Percentiles rank a stretch among this genome's conserved stretches.
phyloP scores from a whole-genome alignment of 805 yeast genomes.

The Metschnikowia gruessii region DNA sequence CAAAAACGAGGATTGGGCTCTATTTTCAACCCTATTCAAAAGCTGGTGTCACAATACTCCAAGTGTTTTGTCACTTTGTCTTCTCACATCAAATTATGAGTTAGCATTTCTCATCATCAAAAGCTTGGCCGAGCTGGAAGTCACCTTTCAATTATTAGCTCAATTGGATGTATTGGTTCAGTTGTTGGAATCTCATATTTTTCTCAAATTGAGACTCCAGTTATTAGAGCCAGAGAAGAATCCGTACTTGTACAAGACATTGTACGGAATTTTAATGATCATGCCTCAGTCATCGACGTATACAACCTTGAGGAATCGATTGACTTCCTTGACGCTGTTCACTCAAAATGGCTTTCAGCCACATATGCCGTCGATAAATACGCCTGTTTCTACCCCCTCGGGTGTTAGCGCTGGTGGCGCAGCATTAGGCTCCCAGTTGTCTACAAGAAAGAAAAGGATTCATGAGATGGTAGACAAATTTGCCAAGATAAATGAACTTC shows the following conservation, averaged over 20 bases:
- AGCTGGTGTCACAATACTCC: conserved; percentile 93
- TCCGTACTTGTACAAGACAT: conserved; percentile 79
- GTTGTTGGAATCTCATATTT: conserved; percentile 86
- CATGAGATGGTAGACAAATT: conserved; percentile 43
- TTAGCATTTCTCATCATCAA: conserved; percentile 80
- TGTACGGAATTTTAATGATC: conserved; percentile 90
- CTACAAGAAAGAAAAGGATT: conserved; percentile 37
- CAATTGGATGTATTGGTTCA: conserved; percentile 91
- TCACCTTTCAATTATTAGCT: conserved; percentile 71
- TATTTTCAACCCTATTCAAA: conserved; percentile 74
- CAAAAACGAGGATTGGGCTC: conserved; percentile 56
- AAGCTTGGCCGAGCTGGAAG: conserved; percentile 77
- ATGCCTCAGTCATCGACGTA: conserved; percentile 93
- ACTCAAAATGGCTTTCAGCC: conserved; percentile 19
- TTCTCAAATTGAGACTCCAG: conserved; percentile 81
- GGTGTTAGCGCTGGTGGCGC: conserved; percentile 4
- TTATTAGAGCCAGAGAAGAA: conserved; percentile 81
- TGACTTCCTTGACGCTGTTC: conserved; percentile 48
- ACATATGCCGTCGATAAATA: conserved; percentile 26
- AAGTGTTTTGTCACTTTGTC: conserved; percentile 79
- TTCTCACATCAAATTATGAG: conserved; percentile 84
- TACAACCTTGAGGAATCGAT: conserved; percentile 71
- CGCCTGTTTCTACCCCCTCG: conserved; percentile 14
- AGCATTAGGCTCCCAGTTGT: conserved; percentile 26
- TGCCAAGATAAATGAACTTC: conserved; percentile 35